Evolutionary conservation across 1,284 basidiomycete species (phyloP).

Genomic region (Peniophora sp.): DNA sequence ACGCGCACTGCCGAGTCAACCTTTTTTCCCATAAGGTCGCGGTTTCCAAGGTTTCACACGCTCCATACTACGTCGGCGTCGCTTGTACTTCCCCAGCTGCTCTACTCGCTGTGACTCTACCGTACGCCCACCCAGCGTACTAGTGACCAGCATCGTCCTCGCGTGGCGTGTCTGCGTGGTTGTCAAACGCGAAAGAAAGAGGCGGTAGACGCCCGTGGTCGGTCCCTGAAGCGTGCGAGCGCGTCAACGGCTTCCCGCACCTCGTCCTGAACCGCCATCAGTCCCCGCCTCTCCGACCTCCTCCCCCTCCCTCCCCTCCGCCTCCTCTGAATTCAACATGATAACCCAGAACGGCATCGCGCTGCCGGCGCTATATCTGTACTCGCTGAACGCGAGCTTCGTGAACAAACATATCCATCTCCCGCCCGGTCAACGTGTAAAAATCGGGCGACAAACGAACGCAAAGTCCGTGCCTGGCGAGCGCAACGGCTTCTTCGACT

Average conservation of each 20-base stretch:
- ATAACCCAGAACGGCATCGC: conserved; percentile 15
- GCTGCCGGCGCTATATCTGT: conserved; percentile 77
- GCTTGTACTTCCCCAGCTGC: no score
- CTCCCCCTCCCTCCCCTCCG: not conserved
- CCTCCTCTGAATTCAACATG: not conserved
- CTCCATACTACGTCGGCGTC: no score
- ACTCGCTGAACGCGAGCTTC: conserved; percentile 95
- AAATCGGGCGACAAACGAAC: conserved; percentile 98
- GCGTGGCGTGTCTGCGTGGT: no score
- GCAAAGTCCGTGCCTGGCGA: conserved; percentile 93
- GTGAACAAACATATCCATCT: conserved; percentile 93
- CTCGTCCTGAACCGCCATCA: not conserved
- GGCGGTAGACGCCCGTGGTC: no score
- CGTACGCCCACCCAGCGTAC: no score
- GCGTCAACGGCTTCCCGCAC: not conserved
- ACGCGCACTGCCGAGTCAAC: no score
- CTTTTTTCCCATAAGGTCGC: no score
- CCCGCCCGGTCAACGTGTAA: conserved; percentile 63
- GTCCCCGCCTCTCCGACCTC: not conserved
- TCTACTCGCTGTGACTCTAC: no score
- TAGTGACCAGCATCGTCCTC: no score
- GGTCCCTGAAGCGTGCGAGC: no score
- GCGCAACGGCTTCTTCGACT: conserved; percentile 95
- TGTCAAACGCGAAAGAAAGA: no score
- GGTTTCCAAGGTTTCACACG: no score